These are phyloP conservation scores for Fusarium sororula DNA, from an alignment of 2,329 filamentous ascomycete genomes.

Conservation along the genomic window DNA sequence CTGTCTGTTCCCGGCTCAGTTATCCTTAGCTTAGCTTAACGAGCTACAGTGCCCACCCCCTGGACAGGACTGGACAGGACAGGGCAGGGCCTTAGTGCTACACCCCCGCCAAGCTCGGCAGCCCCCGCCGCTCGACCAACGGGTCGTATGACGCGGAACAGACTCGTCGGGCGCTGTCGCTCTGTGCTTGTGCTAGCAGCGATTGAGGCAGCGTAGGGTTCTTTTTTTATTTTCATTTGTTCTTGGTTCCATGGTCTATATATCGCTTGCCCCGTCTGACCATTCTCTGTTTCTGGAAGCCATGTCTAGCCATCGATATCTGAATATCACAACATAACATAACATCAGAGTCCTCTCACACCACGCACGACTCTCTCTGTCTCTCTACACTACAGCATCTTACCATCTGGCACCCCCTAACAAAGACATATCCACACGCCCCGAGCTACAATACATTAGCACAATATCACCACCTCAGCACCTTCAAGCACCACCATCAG, in stretches of 20 bases:
- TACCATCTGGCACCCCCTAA: background rate
- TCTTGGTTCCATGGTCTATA: slow-evolving; percentile 25
- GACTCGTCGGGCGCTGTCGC: slow-evolving; percentile 42
- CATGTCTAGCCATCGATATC: slow-evolving; percentile 17
- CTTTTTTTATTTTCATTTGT: background rate
- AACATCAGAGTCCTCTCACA: slow-evolving; percentile 39
- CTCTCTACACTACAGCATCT: slow-evolving; percentile 4
- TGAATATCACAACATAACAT: slow-evolving; percentile 13
- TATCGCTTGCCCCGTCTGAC: slow-evolving; percentile 45
- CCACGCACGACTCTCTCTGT: background rate
- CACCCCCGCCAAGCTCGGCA: slow-evolving; percentile 38
- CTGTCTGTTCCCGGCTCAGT: background rate
- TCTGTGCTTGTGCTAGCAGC: slow-evolving; percentile 3
- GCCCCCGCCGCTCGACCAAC: slow-evolving; percentile 40
- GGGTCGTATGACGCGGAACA: slow-evolving; percentile 43
- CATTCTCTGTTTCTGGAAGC: slow-evolving; percentile 35
- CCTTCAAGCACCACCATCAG: slow-evolving; percentile 24
- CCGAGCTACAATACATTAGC: slow-evolving; percentile 7
- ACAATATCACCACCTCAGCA: slow-evolving; percentile 23
- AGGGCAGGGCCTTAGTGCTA: background rate
- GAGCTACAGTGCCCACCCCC: background rate
- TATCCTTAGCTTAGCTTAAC: background rate
- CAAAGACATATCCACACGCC: slow-evolving; percentile 5
- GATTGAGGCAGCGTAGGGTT: background rate
- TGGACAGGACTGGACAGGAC: background rate